Evolutionary conservation across 129 eudicot species (phyloP).

Genomic region (Calendula officinalis): DNA sequence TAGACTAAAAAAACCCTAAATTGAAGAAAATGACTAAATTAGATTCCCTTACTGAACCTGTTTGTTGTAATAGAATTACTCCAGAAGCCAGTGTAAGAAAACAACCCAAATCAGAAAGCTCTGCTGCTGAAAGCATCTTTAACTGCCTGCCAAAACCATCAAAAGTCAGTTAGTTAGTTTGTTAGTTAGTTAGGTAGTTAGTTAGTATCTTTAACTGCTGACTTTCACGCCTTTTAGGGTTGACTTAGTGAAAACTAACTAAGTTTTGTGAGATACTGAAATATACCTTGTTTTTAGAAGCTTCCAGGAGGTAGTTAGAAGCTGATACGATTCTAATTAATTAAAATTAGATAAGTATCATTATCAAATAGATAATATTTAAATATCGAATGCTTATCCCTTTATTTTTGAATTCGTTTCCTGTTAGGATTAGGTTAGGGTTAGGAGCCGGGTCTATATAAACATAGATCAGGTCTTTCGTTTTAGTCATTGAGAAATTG

Average conservation of each 20-base stretch:
- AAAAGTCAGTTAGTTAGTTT: not conserved
- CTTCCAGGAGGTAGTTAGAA: conserved; percentile 55
- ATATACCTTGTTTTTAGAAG: conserved; percentile 64
- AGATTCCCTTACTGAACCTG: conserved; percentile 64
- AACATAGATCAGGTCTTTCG: no score
- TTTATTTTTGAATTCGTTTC: no score
- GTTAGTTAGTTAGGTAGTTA: no score
- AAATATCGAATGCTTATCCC: no score
- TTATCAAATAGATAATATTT: no score
- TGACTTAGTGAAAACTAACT: not conserved
- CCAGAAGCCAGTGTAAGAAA: conserved; percentile 68
- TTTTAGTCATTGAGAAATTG: no score
- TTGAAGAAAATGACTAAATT: conserved; percentile 2
- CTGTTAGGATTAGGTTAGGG: no score
- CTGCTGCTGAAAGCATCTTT: conserved; percentile 79
- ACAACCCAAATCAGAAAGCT: conserved; percentile 89
- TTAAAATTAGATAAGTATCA: no score
- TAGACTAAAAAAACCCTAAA: conserved; percentile 14
- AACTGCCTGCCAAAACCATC: conserved; percentile 75
- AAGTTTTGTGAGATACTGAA: conserved; percentile 13
- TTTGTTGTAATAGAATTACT: conserved; percentile 68
- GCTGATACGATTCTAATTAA: no score
- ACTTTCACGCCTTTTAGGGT: not conserved
- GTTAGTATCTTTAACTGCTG: no score
- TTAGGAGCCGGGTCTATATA: no score